These are phyloP conservation scores for Xylaria sp. DNA, from an alignment of 2,329 filamentous ascomycete genomes.

Conservation along the genomic window DNA sequence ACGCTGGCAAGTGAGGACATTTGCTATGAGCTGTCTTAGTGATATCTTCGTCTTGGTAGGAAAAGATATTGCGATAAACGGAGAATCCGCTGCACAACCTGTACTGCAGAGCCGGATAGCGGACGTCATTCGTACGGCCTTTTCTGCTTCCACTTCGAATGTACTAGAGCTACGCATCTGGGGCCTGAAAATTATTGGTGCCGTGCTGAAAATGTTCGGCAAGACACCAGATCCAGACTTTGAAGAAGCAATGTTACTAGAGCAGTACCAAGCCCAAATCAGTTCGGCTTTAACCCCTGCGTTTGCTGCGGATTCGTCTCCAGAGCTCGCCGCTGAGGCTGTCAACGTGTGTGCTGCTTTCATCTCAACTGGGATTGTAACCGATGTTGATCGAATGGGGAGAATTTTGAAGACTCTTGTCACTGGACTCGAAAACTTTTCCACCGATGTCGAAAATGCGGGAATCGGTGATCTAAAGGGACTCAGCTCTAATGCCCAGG, in stretches of 20 bases:
- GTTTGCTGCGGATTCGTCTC: slow-evolving; percentile 94
- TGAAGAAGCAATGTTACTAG: slow-evolving; percentile 92
- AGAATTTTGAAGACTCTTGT: slow-evolving; percentile 95
- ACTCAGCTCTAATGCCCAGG: slow-evolving; percentile 92
- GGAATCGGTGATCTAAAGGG: slow-evolving; percentile 93
- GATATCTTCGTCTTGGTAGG: slow-evolving; percentile 83
- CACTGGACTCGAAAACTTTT: slow-evolving; percentile 90
- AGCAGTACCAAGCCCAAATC: slow-evolving; percentile 99
- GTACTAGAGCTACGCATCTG: slow-evolving; percentile 90
- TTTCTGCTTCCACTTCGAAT: slow-evolving; percentile 94
- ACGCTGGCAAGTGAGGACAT: slow-evolving; percentile 94
- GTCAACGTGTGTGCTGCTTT: slow-evolving; percentile 99
- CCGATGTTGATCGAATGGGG: slow-evolving; percentile 98
- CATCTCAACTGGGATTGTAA: slow-evolving; percentile 96
- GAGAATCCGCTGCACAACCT: slow-evolving; percentile 79
- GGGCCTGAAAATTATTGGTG: slow-evolving; percentile 93
- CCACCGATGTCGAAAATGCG: slow-evolving; percentile 80
- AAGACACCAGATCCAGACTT: slow-evolving; percentile 97
- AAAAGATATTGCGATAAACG: slow-evolving; percentile 81
- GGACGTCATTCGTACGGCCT: slow-evolving; percentile 95
- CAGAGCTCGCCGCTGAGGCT: slow-evolving; percentile 93
- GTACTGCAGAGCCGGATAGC: slow-evolving; percentile 86
- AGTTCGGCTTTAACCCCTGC: slow-evolving; percentile 95
- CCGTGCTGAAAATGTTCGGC: slow-evolving; percentile 94
- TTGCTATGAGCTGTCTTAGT: slow-evolving; percentile 88